Base-by-base conservation (phyloP, 768 basidiomycete genomes). In the Podaxis sp. region DNA sequence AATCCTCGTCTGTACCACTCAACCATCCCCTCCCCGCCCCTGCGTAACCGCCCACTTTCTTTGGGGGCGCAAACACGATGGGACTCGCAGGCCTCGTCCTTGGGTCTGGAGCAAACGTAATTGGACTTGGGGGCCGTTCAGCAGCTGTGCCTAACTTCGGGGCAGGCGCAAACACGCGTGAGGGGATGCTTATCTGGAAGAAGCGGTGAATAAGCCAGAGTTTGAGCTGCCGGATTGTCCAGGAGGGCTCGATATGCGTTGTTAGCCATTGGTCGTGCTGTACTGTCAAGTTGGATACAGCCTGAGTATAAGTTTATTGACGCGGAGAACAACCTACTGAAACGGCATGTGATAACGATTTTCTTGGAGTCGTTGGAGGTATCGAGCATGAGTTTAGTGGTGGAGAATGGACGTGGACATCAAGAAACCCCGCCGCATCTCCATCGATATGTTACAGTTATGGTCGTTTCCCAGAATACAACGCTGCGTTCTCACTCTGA, bases 191-290 rank as follows among this genome's bases (percentile, higher is more conserved):
- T 54, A 71, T 79, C 68, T 66, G 60, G 38, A 83, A 75, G 66
- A 84, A 86, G 67, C 84, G 88, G 1, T 83, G 73, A 48, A 91
- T 80, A 26, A 90, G 73, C 78, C 82, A 85, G 36, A 80, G 78
- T 66, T 92, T 92, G 36, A 88, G 76, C 33, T 88, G 81, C 15
- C 79, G 79, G 44, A 90, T 78, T 67, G 85, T 85, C 83, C 84
- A 88, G 33, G 74, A 66, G 2, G 84, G 77, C 63, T 87, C 82
- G 69, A 89, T 70, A 69, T 88, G 87, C 12, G 89, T 89, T n/a
- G 86, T 76, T 52, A 91, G 76, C 89, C 90, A 92, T 74, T 90
- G 89, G 72, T 92, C 90, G 67, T 86, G 83, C 0, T 87, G 83
- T 24, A 92, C 89, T 64, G 24, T 9, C 44, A n/a, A 12, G 49